Evolutionary conservation across 768 basidiomycete species (phyloP).

Genomic region (Termitomyces sp.): DNA sequence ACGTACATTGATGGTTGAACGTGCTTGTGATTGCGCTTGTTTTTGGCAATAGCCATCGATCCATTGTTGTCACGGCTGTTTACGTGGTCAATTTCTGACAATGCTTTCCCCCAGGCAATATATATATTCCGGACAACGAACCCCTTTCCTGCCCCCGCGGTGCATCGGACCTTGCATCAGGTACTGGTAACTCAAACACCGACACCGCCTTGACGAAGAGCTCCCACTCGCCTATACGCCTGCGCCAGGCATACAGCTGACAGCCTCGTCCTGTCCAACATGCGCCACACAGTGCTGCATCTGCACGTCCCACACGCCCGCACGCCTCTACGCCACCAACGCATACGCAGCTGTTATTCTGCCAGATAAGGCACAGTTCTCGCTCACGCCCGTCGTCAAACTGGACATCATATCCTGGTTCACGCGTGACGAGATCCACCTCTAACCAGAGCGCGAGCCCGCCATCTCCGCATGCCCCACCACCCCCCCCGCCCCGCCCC

Average conservation of each 20-base stretch:
- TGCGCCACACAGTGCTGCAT: background rate
- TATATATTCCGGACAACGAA: constrained; percentile 16
- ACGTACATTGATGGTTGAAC: no score
- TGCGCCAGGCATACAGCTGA: constrained; percentile 37
- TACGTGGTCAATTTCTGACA: no score
- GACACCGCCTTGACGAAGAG: constrained; percentile 36
- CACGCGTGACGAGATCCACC: background rate
- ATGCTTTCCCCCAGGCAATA: no score
- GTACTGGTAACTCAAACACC: background rate
- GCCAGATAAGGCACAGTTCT: constrained; percentile 6
- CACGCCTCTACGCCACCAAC: background rate
- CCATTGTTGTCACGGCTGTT: no score
- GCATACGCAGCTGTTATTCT: background rate
- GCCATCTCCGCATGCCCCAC: background rate
- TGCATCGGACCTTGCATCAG: background rate
- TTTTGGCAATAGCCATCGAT: no score
- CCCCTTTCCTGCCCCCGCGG: constrained; percentile 27
- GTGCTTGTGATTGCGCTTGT: no score
- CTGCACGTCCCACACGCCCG: background rate
- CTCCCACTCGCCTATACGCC: constrained; percentile 70
- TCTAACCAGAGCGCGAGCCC: background rate
- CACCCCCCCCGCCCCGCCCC: background rate
- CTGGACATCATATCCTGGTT: background rate
- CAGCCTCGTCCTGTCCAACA: constrained; percentile 26
- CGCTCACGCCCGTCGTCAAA: background rate